Base-by-base conservation (phyloP, 2,329 filamentous ascomycete species). In the Colletotrichum sublineola region DNA sequence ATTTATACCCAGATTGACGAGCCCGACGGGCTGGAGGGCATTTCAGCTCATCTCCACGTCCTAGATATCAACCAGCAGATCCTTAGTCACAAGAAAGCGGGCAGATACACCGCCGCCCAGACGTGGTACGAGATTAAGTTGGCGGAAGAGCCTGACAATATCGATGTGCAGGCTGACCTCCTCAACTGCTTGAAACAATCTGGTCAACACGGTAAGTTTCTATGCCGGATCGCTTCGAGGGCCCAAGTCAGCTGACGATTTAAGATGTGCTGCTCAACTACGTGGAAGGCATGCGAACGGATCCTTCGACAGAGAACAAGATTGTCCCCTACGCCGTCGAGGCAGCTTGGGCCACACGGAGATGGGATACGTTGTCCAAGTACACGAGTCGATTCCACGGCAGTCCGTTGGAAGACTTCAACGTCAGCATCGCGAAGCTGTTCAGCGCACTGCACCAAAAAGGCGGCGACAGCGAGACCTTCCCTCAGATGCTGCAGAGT, bases 1-100 rank as follows among this genome's bases (percentile, higher is more conserved):
- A 97, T 99, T 24, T 99, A 99, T 81, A 94, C 94, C 1, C 93
- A 98, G 77, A 98, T 99, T 73, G 96, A 99, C 78, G 96, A 99
- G 77, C 97, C 96, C 0, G 96, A 99, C 81, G 95, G 96, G 1
- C 91, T 99, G 44, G 95, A 98, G 79, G 96, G 96, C 3, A 96
- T 99, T 73, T 97, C 96, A 1, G 91, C 94, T 29, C 93, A 96
- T 79, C 85, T 98, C 3, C 92, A 93, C 71, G 90, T 95, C 14
- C 85, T 98, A n/a, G 94, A 97, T 75, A 92, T 98, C 62, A 93
- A 97, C 73, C 96, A 98, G 79, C 95, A 98, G 79, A 93, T 98
- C 42, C 86, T 98, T 67, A 94, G 97, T 77, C 95, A 99, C 82
- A 91, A 93, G 69, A 98, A 97, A 81, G 94, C 95, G 29, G 96